These are phyloP conservation scores for Ceratocystis colombiana DNA, from an alignment of 2,329 filamentous ascomycete genomes.

Conservation along the genomic window DNA sequence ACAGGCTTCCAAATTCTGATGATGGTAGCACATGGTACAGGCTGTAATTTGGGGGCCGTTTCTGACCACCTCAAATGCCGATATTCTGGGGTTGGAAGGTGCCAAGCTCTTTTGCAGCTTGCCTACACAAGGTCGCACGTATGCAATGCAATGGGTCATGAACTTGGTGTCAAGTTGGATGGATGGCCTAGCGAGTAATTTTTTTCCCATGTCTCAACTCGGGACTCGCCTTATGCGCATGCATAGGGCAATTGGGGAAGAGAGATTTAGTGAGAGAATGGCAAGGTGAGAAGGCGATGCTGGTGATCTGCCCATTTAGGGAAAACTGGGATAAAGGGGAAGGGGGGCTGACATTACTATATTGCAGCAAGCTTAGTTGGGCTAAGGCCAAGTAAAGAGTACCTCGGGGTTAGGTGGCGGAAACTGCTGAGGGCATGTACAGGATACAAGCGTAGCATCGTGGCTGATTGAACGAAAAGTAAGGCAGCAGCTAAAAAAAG, in stretches of 20 bases:
- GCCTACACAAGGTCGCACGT: slow-evolving; percentile 1
- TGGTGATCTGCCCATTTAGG: no score
- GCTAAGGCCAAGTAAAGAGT: not conserved
- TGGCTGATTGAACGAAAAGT: no score
- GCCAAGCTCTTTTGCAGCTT: slow-evolving; percentile 8
- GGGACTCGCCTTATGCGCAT: not conserved
- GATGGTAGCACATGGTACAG: not conserved
- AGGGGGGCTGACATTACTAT: no score
- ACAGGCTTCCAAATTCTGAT: not conserved
- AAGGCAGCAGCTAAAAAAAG: no score
- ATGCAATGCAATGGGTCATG: not conserved
- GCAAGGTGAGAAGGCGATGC: no score
- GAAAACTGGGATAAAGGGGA: no score
- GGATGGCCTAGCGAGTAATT: not conserved
- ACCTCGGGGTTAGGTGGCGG: not conserved
- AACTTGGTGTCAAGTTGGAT: not conserved
- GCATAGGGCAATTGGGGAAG: not conserved
- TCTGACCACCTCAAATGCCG: not conserved
- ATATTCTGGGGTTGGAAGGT: not conserved
- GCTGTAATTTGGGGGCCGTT: not conserved
- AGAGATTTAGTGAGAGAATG: not conserved
- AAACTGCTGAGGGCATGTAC: no score
- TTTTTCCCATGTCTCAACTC: not conserved
- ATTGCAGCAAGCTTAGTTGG: no score
- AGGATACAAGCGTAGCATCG: no score